A percentile compares a stretch with the other conserved stretches of the same genome.
These are phyloP conservation scores for Alternaria brassicicola DNA, from an alignment of 2,329 filamentous ascomycete genomes.

Conservation along the genomic window DNA sequence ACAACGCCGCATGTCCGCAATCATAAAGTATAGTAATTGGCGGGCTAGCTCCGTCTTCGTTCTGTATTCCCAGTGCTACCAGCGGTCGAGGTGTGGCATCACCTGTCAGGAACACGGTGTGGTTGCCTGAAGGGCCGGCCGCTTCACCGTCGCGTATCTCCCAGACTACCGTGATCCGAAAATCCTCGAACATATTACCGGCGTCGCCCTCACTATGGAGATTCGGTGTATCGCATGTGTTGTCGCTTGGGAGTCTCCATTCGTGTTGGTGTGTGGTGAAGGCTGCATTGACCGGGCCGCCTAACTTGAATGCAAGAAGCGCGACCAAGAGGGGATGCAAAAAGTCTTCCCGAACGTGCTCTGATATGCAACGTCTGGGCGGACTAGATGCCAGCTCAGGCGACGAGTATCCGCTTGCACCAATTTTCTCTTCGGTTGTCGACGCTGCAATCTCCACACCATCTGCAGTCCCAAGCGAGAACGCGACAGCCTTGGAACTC, in stretches of 20 bases:
- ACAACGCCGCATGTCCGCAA: conserved; percentile 11
- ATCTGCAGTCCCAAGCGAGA: background rate
- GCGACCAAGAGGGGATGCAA: conserved; percentile 17
- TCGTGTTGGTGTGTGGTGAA: conserved; percentile 10
- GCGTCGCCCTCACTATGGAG: conserved; percentile 17
- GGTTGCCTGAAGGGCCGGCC: conserved; percentile 6
- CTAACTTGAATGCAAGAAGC: conserved; percentile 17
- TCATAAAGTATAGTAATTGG: conserved; percentile 18
- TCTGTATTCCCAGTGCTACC: background rate
- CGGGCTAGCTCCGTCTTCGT: background rate
- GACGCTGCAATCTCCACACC: background rate
- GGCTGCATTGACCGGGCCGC: conserved; percentile 20
- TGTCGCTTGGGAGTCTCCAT: conserved; percentile 10
- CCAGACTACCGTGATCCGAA: conserved; percentile 18
- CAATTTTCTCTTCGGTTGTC: background rate
- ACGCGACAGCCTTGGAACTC: conserved; percentile 2
- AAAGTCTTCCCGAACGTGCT: background rate
- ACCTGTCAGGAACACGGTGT: conserved; percentile 13
- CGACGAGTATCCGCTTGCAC: background rate
- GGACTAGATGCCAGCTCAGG: background rate
- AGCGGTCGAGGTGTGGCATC: conserved; percentile 5
- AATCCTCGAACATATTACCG: conserved; percentile 8
- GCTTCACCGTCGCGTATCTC: conserved; percentile 7
- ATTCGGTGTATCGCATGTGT: background rate
- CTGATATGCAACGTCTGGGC: background rate